phyloP scores from a whole-genome alignment of 1,284 basidiomycete species.

The Agaricales sp. region DNA sequence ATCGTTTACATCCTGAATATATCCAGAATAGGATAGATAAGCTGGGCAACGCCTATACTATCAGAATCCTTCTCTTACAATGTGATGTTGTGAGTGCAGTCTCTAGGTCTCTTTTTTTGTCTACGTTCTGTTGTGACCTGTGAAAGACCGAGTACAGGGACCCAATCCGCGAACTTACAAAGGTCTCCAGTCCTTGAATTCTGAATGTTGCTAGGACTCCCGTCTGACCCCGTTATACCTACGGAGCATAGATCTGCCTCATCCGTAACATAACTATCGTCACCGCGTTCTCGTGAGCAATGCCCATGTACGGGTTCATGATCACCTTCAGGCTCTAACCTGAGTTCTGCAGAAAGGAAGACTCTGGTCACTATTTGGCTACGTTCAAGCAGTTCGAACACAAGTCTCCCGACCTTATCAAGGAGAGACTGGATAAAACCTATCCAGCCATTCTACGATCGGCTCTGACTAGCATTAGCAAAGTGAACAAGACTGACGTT shows the following conservation, averaged over 20 bases:
- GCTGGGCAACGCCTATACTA: conserved; percentile 71
- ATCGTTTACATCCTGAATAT: conserved; percentile 96
- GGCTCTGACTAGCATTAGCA: conserved; percentile 84
- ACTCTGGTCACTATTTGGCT: conserved; percentile 86
- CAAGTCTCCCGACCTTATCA: conserved; percentile 89
- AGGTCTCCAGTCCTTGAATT: conserved; percentile 27
- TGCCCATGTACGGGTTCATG: conserved; percentile 2
- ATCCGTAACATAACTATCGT: conserved; percentile 91
- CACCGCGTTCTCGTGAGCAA: conserved; percentile 81
- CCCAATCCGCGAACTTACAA: conserved; percentile 87
- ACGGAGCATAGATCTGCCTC: conserved; percentile 71
- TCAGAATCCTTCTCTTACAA: conserved; percentile 83
- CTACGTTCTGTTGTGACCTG: background rate
- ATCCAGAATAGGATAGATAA: conserved; percentile 86
- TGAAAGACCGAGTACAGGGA: conserved; percentile 92
- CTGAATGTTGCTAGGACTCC: conserved; percentile 7
- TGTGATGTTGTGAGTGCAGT: conserved; percentile 76
- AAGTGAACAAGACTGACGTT: conserved; percentile 97
- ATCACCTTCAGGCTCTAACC: conserved; percentile 2
- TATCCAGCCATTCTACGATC: conserved; percentile 76
- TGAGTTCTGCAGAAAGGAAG: conserved; percentile 48
- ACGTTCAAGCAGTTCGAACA: conserved; percentile 92
- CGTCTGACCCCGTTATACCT: too few species aligned
- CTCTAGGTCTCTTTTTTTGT: background rate
- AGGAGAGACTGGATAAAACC: conserved; percentile 86